Percentiles rank a stretch among this genome's conserved stretches.
Conservation (phyloP, 2,329 filamentous ascomycete species). For the Phialophora verrucosa region DNA sequence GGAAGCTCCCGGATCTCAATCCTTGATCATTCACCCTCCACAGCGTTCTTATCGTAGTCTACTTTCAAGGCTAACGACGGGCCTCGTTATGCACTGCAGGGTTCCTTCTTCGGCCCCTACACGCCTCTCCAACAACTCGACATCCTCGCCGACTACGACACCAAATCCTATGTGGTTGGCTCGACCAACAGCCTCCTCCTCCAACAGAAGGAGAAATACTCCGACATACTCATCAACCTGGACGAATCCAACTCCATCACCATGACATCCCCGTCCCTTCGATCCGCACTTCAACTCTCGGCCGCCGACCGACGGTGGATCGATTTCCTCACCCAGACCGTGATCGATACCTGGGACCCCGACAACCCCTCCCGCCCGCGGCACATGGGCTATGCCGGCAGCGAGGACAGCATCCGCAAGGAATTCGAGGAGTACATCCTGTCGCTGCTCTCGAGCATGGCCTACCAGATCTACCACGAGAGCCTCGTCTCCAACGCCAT, state of each 20-base stretch:
- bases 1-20: not conserved
- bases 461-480: slow-evolving; percentile 67
- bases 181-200: slow-evolving; percentile 94
- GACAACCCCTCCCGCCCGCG: slow-evolving; percentile 87
- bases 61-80: slow-evolving; percentile 61
- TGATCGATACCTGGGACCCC: slow-evolving; percentile 97
- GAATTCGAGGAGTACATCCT: slow-evolving; percentile 98
- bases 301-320: slow-evolving; percentile 94
- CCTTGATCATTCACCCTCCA: not conserved
- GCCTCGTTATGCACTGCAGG: slow-evolving; percentile 54
- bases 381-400: slow-evolving; percentile 91
- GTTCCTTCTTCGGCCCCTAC: slow-evolving; percentile 93
- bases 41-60: too few relatives aligned
- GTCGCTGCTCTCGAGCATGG: slow-evolving; percentile 83
- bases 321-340: slow-evolving; percentile 88
- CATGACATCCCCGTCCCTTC: slow-evolving; percentile 79
- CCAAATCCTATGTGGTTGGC: slow-evolving; percentile 96
- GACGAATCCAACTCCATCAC: slow-evolving; percentile 74
- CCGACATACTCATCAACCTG: slow-evolving; percentile 94
- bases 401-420: slow-evolving; percentile 94
- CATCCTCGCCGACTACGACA: slow-evolving; percentile 87
- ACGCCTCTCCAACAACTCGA: slow-evolving; percentile 96
- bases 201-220: slow-evolving; percentile 94
- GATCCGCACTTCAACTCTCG: slow-evolving; percentile 76
- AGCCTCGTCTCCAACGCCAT: slow-evolving; percentile 11